Percentiles rank a stretch among this genome's conserved stretches.
These are phyloP conservation scores for Hymenoscyphus scutula DNA, from an alignment of 2,329 filamentous ascomycete genomes.

Conservation along the genomic window DNA sequence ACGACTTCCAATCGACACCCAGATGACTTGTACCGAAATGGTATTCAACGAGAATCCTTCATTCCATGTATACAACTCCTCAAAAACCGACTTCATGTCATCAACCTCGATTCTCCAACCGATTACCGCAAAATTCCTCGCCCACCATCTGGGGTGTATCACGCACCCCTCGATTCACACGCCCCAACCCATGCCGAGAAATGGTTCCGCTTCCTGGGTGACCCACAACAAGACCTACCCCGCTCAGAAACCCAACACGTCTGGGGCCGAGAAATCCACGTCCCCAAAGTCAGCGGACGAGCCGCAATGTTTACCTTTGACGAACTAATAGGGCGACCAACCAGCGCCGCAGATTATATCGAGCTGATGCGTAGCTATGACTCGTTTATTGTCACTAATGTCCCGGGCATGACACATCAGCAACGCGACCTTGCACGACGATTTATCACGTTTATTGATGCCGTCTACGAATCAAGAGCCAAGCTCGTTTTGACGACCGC, in stretches of 20 bases:
- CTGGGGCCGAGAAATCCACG: conserved; percentile 87
- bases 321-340: conserved; percentile 84
- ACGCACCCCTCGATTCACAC: conserved; percentile 77
- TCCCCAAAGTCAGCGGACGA: conserved; percentile 82
- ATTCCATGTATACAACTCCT: conserved; percentile 92
- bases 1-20: conserved; percentile 98
- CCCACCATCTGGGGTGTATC: conserved; percentile 90
- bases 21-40: conserved; percentile 95
- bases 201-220: conserved; percentile 94
- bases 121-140: conserved; percentile 97
- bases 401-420: conserved; percentile 86
- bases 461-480: conserved; percentile 88
- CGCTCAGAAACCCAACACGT: conserved; percentile 78
- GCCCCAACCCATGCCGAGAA: conserved; percentile 81
- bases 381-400: conserved; percentile 85
- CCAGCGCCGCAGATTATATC: conserved; percentile 90
- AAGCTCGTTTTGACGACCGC: conserved; percentile 92
- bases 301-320: conserved; percentile 91
- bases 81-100: conserved; percentile 77
- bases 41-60: conserved; percentile 93
- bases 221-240: conserved; percentile 71
- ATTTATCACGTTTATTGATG: conserved; percentile 98
- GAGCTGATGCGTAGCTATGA: conserved; percentile 89
- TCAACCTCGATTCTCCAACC: conserved; percentile 91
- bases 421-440: conserved; percentile 84